These are phyloP conservation scores for Pythium pyrilobum DNA, from an alignment of 352 stramenopile species.

Conservation along the genomic window DNA sequence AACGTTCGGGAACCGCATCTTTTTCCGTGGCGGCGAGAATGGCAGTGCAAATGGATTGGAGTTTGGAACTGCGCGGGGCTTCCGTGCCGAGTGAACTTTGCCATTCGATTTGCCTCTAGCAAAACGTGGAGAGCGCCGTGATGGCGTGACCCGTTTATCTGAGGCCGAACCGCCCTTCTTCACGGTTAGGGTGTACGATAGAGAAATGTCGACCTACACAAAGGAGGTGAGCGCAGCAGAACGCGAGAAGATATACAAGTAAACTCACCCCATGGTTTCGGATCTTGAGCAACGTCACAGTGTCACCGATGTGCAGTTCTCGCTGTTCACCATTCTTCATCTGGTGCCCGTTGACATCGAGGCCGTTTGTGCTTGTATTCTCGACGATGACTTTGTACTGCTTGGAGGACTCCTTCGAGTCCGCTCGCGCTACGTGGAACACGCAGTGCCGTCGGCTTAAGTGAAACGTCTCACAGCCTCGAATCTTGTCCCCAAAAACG, in stretches of 20 bases:
- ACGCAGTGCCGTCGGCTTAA: constrained; percentile 61
- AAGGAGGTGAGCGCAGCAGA: not conserved
- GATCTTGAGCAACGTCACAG: constrained; percentile 53
- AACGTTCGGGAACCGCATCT: constrained; percentile 14
- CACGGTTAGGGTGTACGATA: constrained; percentile 13
- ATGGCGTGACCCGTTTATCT: not conserved
- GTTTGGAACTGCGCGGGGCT: not conserved
- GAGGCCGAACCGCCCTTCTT: not conserved
- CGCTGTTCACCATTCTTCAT: constrained; percentile 39
- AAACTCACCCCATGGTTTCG: constrained; percentile 33
- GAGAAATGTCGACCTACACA: constrained; percentile 33
- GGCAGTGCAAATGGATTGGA: constrained; percentile 7
- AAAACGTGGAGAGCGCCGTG: constrained; percentile 8
- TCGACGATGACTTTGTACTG: constrained; percentile 46
- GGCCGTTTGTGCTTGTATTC: constrained; percentile 71
- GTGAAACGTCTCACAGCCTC: constrained; percentile 40
- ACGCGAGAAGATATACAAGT: not conserved
- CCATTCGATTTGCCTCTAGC: not conserved
- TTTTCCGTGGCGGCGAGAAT: constrained; percentile 9
- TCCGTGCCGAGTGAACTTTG: constrained; percentile 4
- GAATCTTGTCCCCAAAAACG: constrained; percentile 68
- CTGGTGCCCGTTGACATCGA: constrained; percentile 47
- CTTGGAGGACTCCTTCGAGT: constrained; percentile 23
- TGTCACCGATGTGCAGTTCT: constrained; percentile 49
- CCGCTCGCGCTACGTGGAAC: constrained; percentile 41